Evolutionary conservation across 805 yeast species (phyloP).

Genomic region (Peterozyma toletana): DNA sequence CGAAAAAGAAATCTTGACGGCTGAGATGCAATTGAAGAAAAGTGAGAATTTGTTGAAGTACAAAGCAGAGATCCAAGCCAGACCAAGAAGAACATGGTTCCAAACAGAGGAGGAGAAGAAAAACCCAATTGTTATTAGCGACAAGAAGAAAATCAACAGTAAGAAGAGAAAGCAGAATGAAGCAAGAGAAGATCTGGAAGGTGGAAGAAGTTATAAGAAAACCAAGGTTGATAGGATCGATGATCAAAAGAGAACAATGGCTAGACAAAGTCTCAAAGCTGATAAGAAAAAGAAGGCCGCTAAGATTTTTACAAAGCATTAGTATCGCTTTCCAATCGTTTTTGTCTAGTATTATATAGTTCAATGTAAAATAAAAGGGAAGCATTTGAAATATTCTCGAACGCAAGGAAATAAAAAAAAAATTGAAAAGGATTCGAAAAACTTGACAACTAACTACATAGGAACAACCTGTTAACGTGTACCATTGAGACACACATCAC

Average conservation of each 20-base stretch:
- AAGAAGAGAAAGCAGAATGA: constrained; percentile 68
- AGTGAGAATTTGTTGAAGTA: constrained; percentile 81
- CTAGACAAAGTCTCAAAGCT: constrained; percentile 23
- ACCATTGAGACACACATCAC: too few species aligned
- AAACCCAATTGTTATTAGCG: constrained; percentile 23
- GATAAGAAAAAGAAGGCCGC: constrained; percentile 19
- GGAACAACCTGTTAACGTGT: too few species aligned
- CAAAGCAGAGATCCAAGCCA: constrained; percentile 72
- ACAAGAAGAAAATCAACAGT: constrained; percentile 44
- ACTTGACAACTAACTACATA: too few species aligned
- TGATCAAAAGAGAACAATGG: constrained; percentile 36
- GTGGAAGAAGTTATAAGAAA: constrained; percentile 64
- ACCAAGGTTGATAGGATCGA: constrained; percentile 63
- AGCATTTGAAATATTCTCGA: too few species aligned
- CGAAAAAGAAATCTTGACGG: constrained; percentile 78
- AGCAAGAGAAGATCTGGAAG: constrained; percentile 40
- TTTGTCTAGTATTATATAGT: neutral
- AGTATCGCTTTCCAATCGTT: too few species aligned
- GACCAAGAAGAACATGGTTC: constrained; percentile 98
- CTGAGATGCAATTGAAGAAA: constrained; percentile 84
- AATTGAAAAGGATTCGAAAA: too few species aligned
- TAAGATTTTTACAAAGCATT: constrained; percentile 1
- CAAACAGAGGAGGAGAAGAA: constrained; percentile 54
- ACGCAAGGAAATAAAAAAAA: too few species aligned
- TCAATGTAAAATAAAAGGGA: neutral